These are phyloP conservation scores for Cymbidium sinense DNA, from an alignment of 106 monocot species.

Conservation along the genomic window DNA sequence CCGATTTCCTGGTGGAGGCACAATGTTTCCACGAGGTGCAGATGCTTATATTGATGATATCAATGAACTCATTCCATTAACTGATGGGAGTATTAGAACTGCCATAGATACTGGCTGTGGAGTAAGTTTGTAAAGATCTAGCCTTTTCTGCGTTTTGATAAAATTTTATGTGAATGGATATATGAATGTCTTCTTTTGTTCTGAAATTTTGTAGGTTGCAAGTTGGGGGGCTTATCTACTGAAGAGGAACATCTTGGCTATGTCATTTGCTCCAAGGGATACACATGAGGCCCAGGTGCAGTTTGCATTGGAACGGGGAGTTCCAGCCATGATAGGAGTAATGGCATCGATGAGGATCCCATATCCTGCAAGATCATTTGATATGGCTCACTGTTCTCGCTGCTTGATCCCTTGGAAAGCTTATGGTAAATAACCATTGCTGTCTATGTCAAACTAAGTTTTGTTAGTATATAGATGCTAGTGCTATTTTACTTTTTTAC, in stretches of 20 bases:
- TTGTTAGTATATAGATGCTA: not conserved
- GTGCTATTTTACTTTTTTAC: not conserved
- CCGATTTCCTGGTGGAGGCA: slow-evolving; percentile 56
- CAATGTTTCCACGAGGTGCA: slow-evolving; percentile 50
- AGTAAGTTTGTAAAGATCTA: slow-evolving; percentile 15
- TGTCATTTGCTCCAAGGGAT: slow-evolving; percentile 67
- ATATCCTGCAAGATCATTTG: slow-evolving; percentile 51
- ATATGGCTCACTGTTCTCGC: slow-evolving; percentile 53
- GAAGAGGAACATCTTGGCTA: slow-evolving; percentile 45
- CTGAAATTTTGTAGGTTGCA: slow-evolving; percentile 29
- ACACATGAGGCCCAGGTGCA: slow-evolving; percentile 63
- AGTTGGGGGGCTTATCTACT: slow-evolving; percentile 59
- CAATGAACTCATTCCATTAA: slow-evolving; percentile 39
- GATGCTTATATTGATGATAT: slow-evolving; percentile 64
- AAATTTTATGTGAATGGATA: not conserved
- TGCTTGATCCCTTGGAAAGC: slow-evolving; percentile 49
- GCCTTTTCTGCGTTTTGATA: not conserved
- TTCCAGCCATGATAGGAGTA: slow-evolving; percentile 55
- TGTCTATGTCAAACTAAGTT: not conserved
- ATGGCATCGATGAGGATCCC: slow-evolving; percentile 47
- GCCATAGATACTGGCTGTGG: slow-evolving; percentile 59
- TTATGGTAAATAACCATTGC: slow-evolving; percentile 14
- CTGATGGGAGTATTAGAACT: slow-evolving; percentile 45
- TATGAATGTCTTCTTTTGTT: slow-evolving; percentile 3
- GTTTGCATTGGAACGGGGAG: slow-evolving; percentile 61